Evolutionary conservation across 2,329 filamentous ascomycete species (phyloP).

Genomic region (Apiospora saccharicola): DNA sequence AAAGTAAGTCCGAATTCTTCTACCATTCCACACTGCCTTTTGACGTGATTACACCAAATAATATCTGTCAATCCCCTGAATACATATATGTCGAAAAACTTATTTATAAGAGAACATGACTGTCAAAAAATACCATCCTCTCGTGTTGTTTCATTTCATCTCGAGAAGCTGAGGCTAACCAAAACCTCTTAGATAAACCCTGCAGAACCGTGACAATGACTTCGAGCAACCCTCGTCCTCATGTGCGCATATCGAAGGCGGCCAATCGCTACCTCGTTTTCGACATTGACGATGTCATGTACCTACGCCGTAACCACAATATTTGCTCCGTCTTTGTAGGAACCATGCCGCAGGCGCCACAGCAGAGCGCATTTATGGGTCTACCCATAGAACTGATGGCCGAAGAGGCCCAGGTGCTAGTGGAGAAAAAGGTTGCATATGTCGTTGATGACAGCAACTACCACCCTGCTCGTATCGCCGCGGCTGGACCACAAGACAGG

Average conservation of each 20-base stretch:
- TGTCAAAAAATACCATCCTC: slow-evolving; percentile 26
- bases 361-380: slow-evolving; percentile 93
- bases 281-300: slow-evolving; percentile 80
- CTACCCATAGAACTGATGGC: slow-evolving; percentile 88
- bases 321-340: slow-evolving; percentile 88
- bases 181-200: background rate
- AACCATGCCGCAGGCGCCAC: slow-evolving; percentile 88
- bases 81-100: slow-evolving; percentile 60
- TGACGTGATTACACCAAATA: slow-evolving; percentile 68
- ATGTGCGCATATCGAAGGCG: slow-evolving; percentile 82
- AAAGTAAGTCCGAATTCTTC: slow-evolving; percentile 35
- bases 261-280: slow-evolving; percentile 88
- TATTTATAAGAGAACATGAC: slow-evolving; percentile 55
- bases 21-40: background rate
- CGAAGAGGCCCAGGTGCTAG: slow-evolving; percentile 84
- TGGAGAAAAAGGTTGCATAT: slow-evolving; percentile 78
- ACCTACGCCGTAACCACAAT: slow-evolving; percentile 80
- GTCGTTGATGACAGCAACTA: slow-evolving; percentile 80
- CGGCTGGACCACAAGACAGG: slow-evolving; percentile 56
- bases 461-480: slow-evolving; percentile 71
- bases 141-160: background rate
- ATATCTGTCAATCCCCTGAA: slow-evolving; percentile 90
- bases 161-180: slow-evolving; percentile 18
- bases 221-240: slow-evolving; percentile 27
- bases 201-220: slow-evolving; percentile 20